Evolutionary conservation across 192 early-diverging fungal species (phyloP), one percentile per base, ranked within the genome.

Genomic region (Kickxella alabastrina): DNA sequence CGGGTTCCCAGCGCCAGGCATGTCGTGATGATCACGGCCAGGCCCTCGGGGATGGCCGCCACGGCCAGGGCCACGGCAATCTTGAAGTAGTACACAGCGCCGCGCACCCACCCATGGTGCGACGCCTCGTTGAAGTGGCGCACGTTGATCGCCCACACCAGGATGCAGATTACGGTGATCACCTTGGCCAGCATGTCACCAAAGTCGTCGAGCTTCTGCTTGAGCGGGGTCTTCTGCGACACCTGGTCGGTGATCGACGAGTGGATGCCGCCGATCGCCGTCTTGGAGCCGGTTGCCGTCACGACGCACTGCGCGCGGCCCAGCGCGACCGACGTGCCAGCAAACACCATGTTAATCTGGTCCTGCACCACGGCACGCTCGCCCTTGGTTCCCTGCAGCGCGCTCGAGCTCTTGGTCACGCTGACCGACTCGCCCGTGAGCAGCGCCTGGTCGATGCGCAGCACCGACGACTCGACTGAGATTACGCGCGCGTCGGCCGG

Each of bases 1-100:
- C 92, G 89, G 35, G 94, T 97, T 41, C 97, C 97, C 38, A 99
- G 83, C 36, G 97, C 93, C 57, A 99, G 77, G 62, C 94, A 98
- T 26, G 94, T 93, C 15, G 97, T 99, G 55, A 98, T 98, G 52
- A 99, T 91, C 29, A 92, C 97, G n/a, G 92, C 89, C 26, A 99
- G 79, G 48, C 97, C 97, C 80, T 99, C 97, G 54, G 97, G 97
- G 65, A 99, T 99, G 35, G 94, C 95, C 44, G 97, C 95, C 19
- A 99, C 95, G 27, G 95, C 97, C 45, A 99, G 79, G 2, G 97
- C 95, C 43, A 99, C 94, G 21, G 95, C 97, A 38, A 97, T 98
- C 78, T 97, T 98, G 76, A 99, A 99, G 79, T 97, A 97, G 77
- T 98, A 97, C 46, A 99, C 78, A 41, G 93, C 92, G 48, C 97